A percentile compares a stretch with the other conserved stretches of the same genome.
phyloP scores from a whole-genome alignment of 495 filamentous ascomycete species.

The Hyaloscypha variabilis region DNA sequence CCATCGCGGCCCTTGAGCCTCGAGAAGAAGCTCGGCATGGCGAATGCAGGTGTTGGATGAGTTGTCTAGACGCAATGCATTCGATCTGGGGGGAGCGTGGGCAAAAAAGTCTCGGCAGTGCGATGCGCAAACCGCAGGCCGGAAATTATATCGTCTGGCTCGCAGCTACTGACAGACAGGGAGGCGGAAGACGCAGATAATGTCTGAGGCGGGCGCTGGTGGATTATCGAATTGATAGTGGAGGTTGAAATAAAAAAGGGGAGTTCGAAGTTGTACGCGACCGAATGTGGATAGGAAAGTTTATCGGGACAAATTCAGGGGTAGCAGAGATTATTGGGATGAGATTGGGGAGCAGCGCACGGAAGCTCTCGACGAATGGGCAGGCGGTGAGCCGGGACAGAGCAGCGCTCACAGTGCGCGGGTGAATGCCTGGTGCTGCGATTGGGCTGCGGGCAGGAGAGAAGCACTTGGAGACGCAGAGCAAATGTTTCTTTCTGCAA shows the following conservation, averaged over 20 bases:
- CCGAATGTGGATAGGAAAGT: constrained; percentile 25
- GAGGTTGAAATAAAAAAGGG: constrained; percentile 8
- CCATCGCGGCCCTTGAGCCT: constrained; percentile 74
- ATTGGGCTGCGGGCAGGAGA: constrained; percentile 8
- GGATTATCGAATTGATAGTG: neutral
- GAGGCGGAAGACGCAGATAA: neutral
- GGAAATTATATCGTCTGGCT: neutral
- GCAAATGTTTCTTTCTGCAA: constrained; percentile 2
- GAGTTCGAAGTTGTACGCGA: constrained; percentile 6
- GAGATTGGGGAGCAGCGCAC: neutral
- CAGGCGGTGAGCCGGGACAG: constrained; percentile 12
- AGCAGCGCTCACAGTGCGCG: neutral
- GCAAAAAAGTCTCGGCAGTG: neutral
- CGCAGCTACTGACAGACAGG: neutral
- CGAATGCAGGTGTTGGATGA: neutral
- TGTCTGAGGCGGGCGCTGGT: neutral
- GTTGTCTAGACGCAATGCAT: constrained; percentile 15
- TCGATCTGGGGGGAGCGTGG: constrained; percentile 4
- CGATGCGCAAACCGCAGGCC: neutral
- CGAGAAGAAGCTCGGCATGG: constrained; percentile 69
- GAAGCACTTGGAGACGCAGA: neutral
- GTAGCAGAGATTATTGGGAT: constrained; percentile 16
- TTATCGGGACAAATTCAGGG: constrained; percentile 24
- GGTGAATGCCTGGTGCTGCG: neutral
- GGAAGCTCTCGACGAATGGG: constrained; percentile 2